These are phyloP conservation scores for Caulochytrium protostelioides DNA, from an alignment of 371 early-diverging fungal species.

Conservation along the genomic window DNA sequence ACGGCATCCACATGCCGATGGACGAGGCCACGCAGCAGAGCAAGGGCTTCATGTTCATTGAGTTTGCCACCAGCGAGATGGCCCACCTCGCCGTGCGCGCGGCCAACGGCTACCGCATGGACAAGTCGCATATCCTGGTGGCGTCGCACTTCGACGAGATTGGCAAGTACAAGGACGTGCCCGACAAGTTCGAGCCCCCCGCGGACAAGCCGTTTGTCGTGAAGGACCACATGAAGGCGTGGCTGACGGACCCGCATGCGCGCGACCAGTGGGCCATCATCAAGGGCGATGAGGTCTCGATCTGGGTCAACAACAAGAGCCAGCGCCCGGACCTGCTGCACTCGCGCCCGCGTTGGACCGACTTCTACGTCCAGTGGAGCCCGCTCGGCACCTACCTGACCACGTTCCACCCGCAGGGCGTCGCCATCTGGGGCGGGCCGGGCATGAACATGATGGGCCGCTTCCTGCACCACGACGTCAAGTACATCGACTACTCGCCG, in stretches of 20 bases:
- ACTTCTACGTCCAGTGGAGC: conserved; percentile 82
- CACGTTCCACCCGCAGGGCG: conserved; percentile 81
- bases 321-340: conserved; percentile 61
- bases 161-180: conserved; percentile 48
- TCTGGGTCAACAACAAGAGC: conserved; percentile 75
- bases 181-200: conserved; percentile 43
- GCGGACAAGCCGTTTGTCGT: conserved; percentile 40
- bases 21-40: conserved; percentile 45
- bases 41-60: conserved; percentile 82
- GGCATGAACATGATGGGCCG: conserved; percentile 71
- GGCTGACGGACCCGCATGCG: conserved; percentile 63
- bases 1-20: conserved; percentile 75
- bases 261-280: conserved; percentile 84
- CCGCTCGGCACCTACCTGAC: conserved; percentile 79
- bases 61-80: conserved; percentile 67
- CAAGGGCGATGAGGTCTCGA: conserved; percentile 54
- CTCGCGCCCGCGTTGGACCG: conserved; percentile 72
- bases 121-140: conserved; percentile 54
- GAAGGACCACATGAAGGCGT: conserved; percentile 72
- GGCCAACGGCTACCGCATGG: conserved; percentile 56
- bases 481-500: conserved; percentile 77
- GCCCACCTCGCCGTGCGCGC: conserved; percentile 57
- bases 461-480: conserved; percentile 78
- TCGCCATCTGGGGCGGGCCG: conserved; percentile 92
- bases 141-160: conserved; percentile 81